Base-by-base conservation (phyloP, 148 eudicot genomes). In the Arctostaphylos glauca region DNA sequence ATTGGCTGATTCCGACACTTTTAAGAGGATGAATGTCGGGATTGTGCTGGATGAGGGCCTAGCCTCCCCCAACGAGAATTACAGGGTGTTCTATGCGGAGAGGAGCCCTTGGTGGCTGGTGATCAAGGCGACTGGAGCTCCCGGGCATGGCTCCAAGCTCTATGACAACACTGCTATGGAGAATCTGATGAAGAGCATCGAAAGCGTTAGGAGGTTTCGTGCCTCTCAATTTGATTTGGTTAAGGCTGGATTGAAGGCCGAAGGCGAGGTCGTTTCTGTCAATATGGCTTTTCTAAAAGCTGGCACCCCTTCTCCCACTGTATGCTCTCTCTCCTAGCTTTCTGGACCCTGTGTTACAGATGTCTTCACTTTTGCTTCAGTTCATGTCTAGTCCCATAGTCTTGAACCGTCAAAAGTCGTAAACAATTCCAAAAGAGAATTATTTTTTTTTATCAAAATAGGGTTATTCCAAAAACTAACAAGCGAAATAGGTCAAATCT, bases 121-220 rank as follows among this genome's bases (percentile, higher is more conserved):
- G 74, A 93, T 96, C 80, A 96, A 96, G 90, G 92, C 99, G 21
- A 84, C 87, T 73, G 99, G 99, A 46, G 90, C 92, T 19, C 99
- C 99, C 74, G 99, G 99, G 18, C 99, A 96, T 49, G 99, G 99
- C 19, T 94, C 99, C 1, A 96, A 93, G 92, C 85, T 96, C 56
- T 96, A 93, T 85, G 99, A 96, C 77, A 92, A 93, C 70, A 88
- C 93, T 59, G 99, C 99, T 2, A 89, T 93, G 94, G 99, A 96
- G 87, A 96, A 96, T 93, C 74, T 96, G 77, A 72, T 94, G 47
- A 96, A 92, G 91, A 96, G 99, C 88, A 89, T 96, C 53, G 97
- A 96, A 91, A 94, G 88, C 83, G 75, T 94, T 12, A 89, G 92
- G 85, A 93, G 99, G 87, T 96, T 92, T 80, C 91, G 99, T 72